phyloP scores from a whole-genome alignment of 352 stramenopile species.

The Phytophthora niederhauseri region DNA sequence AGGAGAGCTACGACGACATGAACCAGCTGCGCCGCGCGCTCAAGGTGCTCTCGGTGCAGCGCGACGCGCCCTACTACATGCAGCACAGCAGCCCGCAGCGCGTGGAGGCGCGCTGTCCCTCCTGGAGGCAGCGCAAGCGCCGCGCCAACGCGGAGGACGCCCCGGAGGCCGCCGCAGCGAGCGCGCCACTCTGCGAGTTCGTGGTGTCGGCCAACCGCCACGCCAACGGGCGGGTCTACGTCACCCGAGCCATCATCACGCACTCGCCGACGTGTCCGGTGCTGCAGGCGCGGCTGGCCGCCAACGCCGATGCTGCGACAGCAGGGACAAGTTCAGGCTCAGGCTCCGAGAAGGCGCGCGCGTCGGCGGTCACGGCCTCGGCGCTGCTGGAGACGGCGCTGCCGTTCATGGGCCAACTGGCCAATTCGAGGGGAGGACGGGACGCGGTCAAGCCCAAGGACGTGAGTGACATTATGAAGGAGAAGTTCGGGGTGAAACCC shows the following conservation, averaged over 20 bases:
- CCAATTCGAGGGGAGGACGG: conserved; percentile 37
- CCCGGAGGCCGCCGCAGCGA: conserved; percentile 14
- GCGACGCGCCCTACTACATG: conserved; percentile 79
- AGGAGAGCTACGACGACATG: conserved; percentile 80
- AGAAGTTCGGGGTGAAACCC: conserved; percentile 77
- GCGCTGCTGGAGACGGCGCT: conserved; percentile 78
- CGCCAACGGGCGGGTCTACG: conserved; percentile 76
- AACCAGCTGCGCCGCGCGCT: conserved; percentile 72
- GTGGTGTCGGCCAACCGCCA: conserved; percentile 79
- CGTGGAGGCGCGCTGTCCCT: conserved; percentile 76
- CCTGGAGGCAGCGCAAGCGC: conserved; percentile 74
- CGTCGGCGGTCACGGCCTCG: conserved; percentile 55
- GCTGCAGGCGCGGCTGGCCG: conserved; percentile 45
- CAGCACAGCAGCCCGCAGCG: conserved; percentile 84
- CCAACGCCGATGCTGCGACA: conserved; percentile 23
- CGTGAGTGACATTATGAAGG: conserved; percentile 84
- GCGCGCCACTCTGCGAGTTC: conserved; percentile 51
- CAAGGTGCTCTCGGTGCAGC: conserved; percentile 77
- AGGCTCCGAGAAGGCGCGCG: conserved; percentile 18
- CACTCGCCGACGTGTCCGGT: conserved; percentile 58
- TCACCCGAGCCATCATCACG: conserved; percentile 59
- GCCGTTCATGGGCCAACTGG: conserved; percentile 62
- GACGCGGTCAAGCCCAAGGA: conserved; percentile 73
- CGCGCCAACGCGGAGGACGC: conserved; percentile 12
- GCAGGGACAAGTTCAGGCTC: conserved; percentile 1